Evolutionary conservation across 495 filamentous ascomycete genomes (phyloP).

Genomic region (Aspergillus sclerotioniger): DNA sequence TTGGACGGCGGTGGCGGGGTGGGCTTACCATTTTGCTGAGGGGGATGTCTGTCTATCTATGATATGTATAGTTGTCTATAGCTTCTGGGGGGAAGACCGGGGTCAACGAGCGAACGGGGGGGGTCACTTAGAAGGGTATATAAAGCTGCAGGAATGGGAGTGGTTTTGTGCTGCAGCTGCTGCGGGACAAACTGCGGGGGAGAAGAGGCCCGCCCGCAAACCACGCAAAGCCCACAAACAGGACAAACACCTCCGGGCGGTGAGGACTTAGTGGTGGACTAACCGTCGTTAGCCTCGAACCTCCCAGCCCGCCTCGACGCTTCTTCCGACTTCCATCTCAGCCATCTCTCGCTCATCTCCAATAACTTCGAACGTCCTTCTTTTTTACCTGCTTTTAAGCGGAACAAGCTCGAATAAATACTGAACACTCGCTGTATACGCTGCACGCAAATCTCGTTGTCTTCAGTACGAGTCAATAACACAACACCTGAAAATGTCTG

Average conservation of each 20-base stretch:
- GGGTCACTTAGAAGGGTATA: background rate
- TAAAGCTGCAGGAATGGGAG: background rate
- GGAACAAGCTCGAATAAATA: background rate
- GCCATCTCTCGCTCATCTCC: background rate
- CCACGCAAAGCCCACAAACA: constrained; percentile 20
- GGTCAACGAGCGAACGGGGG: background rate
- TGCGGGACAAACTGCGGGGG: constrained; percentile 26
- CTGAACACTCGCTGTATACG: background rate
- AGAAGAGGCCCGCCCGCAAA: constrained; percentile 9
- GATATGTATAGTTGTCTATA: background rate
- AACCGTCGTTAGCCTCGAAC: background rate
- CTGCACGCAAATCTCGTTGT: background rate
- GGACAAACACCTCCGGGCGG: constrained; percentile 2
- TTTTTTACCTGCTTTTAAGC: background rate
- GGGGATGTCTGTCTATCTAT: background rate
- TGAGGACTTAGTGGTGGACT: too few species aligned
- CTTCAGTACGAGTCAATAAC: background rate
- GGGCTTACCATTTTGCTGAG: constrained; percentile 12
- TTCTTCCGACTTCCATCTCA: constrained; percentile 18
- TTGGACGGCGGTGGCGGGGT: background rate
- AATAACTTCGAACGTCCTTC: background rate
- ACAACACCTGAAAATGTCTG: constrained; percentile 48
- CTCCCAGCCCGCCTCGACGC: background rate
- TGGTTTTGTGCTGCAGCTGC: constrained; percentile 3
- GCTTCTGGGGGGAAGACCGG: background rate